Evolutionary conservation across 2,329 filamentous ascomycete genomes (phyloP), one percentile per base, ranked within the genome.

Genomic region (Sclerotinia trifoliorum): DNA sequence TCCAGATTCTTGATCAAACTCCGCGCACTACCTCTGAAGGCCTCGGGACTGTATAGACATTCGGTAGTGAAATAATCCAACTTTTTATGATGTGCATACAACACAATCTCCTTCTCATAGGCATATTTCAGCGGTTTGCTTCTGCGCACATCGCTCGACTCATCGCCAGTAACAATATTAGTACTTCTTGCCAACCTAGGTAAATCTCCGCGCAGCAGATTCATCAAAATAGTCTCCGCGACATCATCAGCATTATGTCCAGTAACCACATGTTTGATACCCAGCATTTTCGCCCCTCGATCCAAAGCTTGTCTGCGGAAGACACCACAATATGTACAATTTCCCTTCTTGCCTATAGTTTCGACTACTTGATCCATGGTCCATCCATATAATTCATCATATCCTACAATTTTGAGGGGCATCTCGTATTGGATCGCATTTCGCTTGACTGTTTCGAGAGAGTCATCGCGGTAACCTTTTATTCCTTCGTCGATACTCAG

Each of bases 361-460:
- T 94, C 91, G 5, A 99, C 96, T 13, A 99, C 95, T 77, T 98
- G 93, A 77, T 99, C 95, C 95, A 99, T 99, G 0, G 94, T 97
- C 95, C 95, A 99, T 11, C 94, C 95, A 78, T 99, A 99, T 13
- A 99, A 83, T 76, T 97, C 91, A 66, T 90, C 90, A 76, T 99
- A 99, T 62, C 94, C 93, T 62, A 99, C 88, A 67, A 99, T 96
- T 74, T 93, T 92, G 61, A 99, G 82, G 0, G 91, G 88, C 90
- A 99, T 96, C 1, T 90, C 88, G 80, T 98, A 97, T 79, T 98
- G 93, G 17, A 86, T 79, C 0, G 94, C 92, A 79, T 99, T 98
- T 69, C 94, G 85, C 84, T 97, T 97, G 57, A 99, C 95, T 0
- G 95, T 98, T 80, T 98, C 94, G 24, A 99, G 82, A 61, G 92